Percentiles rank a stretch among this genome's conserved stretches.
These are phyloP conservation scores for Pleurotus giganteus DNA, from an alignment of 768 basidiomycete species.

Conservation along the genomic window DNA sequence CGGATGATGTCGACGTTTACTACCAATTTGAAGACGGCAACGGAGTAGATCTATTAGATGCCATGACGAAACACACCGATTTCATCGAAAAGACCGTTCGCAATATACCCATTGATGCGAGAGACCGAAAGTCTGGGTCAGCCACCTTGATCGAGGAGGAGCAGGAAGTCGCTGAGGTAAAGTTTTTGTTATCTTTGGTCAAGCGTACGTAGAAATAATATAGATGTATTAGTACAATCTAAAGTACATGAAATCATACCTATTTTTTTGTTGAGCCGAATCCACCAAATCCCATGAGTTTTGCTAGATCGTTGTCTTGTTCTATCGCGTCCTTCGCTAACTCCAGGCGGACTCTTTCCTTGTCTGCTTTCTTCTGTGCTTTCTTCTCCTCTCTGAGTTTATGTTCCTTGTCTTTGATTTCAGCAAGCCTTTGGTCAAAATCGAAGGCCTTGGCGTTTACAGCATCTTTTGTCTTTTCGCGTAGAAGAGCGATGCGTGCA, in stretches of 20 bases:
- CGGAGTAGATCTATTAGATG: slow-evolving; percentile 61
- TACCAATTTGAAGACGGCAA: slow-evolving; percentile 74
- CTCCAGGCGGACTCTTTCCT: slow-evolving; percentile 67
- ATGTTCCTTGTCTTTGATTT: slow-evolving; percentile 74
- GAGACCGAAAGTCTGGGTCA: slow-evolving; percentile 45
- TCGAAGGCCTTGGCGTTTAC: slow-evolving; percentile 89
- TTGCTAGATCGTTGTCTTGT: slow-evolving; percentile 65
- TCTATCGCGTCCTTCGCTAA: slow-evolving; percentile 53
- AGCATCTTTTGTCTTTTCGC: slow-evolving; percentile 83
- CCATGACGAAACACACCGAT: slow-evolving; percentile 65
- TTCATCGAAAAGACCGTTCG: slow-evolving; percentile 75
- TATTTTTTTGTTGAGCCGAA: slow-evolving; percentile 87
- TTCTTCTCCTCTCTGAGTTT: slow-evolving; percentile 71
- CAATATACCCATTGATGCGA: slow-evolving; percentile 61
- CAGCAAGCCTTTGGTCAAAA: slow-evolving; percentile 85
- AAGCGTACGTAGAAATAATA: slow-evolving; percentile 26
- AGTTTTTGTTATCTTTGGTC: slow-evolving; percentile 71
- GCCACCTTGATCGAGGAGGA: slow-evolving; percentile 77
- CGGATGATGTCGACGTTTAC: slow-evolving; percentile 89
- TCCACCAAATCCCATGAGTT: slow-evolving; percentile 89
- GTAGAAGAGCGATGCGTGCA: slow-evolving; percentile 80
- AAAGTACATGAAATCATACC: slow-evolving; percentile 27
- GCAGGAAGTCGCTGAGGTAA: slow-evolving; percentile 79
- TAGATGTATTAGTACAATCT: slow-evolving; percentile 26
- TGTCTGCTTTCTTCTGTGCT: slow-evolving; percentile 74